phyloP scores from a whole-genome alignment of 2,329 filamentous ascomycete genomes.

The Harringtonia lauricola region DNA sequence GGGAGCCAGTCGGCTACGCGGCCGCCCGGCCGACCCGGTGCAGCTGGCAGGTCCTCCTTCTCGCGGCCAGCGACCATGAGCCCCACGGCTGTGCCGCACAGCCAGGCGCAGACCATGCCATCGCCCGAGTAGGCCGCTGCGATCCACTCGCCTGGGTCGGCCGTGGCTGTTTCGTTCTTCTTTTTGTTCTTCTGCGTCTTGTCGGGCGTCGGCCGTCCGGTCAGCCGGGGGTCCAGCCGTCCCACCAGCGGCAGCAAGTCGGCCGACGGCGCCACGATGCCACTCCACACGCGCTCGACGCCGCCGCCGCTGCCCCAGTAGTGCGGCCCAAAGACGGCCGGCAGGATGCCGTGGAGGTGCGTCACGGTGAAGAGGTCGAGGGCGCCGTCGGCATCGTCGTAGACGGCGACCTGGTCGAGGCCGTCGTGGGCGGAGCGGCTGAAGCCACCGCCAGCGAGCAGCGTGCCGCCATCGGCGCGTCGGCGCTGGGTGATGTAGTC shows the following conservation, averaged over 20 bases:
- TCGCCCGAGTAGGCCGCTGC: conserved; percentile 39
- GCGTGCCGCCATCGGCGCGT: conserved; percentile 28
- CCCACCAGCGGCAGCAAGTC: conserved; percentile 39
- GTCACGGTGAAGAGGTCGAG: conserved; percentile 25
- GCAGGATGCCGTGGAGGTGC: too few relatives aligned
- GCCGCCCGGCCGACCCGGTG: conserved; percentile 24
- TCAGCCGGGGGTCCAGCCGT: conserved; percentile 22
- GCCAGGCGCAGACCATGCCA: conserved; percentile 43
- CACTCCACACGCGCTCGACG: conserved; percentile 35
- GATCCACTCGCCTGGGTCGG: conserved; percentile 35
- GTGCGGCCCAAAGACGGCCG: conserved; percentile 25
- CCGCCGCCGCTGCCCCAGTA: conserved; percentile 15
- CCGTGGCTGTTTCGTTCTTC: neutral
- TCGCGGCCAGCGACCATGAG: conserved; percentile 32
- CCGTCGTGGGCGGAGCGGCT: conserved; percentile 29
- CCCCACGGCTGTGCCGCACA: conserved; percentile 34
- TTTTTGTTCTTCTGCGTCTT: too few relatives aligned
- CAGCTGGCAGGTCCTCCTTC: conserved; percentile 16
- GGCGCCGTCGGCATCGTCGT: conserved; percentile 28
- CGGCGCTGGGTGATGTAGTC: conserved; percentile 42
- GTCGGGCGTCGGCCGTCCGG: conserved; percentile 13
- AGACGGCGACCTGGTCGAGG: conserved; percentile 32
- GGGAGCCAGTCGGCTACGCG: conserved; percentile 30
- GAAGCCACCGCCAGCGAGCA: conserved; percentile 45
- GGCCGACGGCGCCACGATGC: conserved; percentile 34